Evolutionary conservation across 208 protist genomes (phyloP), one percentile per base, ranked within the genome.

Genomic region (Angomonas deanei): DNA sequence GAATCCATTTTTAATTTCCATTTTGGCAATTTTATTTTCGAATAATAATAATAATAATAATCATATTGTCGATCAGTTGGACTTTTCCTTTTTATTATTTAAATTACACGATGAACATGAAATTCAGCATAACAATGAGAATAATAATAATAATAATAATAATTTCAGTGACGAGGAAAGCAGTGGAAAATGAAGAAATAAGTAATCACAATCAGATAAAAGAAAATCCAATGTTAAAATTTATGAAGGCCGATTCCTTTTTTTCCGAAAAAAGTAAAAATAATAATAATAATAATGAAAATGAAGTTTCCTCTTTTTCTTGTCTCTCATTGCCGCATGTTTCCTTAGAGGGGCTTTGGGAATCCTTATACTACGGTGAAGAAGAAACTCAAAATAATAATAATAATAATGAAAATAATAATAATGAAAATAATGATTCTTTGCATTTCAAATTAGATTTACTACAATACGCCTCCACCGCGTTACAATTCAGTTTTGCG

Each of bases 401-500:
- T 42, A 8, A n/a, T 15, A 15, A 42, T 42, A 42, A 42, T 42
- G 15, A 42, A n/a, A 42, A 42, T 42, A 42, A 42, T 42, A 42
- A 42, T 42, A 42, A 42, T 42, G 15, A 42, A n/a, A 42, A 42
- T 42, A 42, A 42, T 42, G 8, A 42, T 42, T 42, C 36, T n/a
- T 90, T 65, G 3, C 19, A 47, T n/a, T 72, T 98, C 26, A 98
- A 99, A 73, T 49, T 54, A 10, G 78, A 88, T 54, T 70, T 99
- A 21, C 63, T 99, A 3, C 62, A 89, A 28, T 99, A 98, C 69
- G 82, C 93, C 10, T 56, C 75, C 19, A 92, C 96, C 0, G 74
- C 91, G 1, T 68, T 98, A 63, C 53, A 76, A 21, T 98, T 99
- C 71, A 80, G 88, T 1, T 72, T 70, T 15, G 58, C 68, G n/a